Conservation (phyloP, 1,139 yeast genomes). For the Pichia sp. region DNA sequence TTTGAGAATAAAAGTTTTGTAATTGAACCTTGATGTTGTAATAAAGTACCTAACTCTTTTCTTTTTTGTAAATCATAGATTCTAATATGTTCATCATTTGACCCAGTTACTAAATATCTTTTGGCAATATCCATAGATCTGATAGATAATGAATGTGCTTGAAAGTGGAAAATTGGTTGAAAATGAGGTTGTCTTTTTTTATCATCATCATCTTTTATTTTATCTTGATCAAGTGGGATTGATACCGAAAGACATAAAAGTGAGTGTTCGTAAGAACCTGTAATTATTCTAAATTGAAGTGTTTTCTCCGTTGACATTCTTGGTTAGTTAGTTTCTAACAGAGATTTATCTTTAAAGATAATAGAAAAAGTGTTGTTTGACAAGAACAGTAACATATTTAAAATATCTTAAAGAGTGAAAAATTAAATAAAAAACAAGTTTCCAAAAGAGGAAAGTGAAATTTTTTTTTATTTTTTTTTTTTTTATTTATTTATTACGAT, state of each 20-base stretch:
- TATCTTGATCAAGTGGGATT: conserved; percentile 31
- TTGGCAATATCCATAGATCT: conserved; percentile 78
- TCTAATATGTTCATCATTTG: conserved; percentile 93
- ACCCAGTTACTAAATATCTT: conserved; percentile 86
- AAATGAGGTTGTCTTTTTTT: conserved; percentile 53
- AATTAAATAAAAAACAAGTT: too few species aligned
- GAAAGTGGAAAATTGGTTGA: conserved; percentile 92
- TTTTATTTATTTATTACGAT: too few species aligned
- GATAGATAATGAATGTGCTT: conserved; percentile 87
- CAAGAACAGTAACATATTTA: too few species aligned
- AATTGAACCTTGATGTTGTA: conserved; percentile 87
- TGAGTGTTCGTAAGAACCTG: conserved; percentile 95
- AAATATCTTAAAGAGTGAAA: too few species aligned
- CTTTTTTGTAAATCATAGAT: conserved; percentile 91
- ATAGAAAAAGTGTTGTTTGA: too few species aligned
- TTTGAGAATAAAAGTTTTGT: conserved; percentile 68
- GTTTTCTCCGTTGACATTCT: conserved; percentile 10
- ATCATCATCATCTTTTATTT: conserved; percentile 24
- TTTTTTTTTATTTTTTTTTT: too few species aligned
- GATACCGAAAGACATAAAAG: conserved; percentile 75
- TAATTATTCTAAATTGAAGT: conserved; percentile 63
- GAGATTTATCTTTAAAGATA: too few species aligned
- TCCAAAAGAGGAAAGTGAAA: too few species aligned
- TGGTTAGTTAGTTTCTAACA: too few species aligned
- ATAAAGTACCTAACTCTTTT: conserved; percentile 84